Percentiles rank a stretch among this genome's conserved stretches.
Conservation (phyloP, 345 rosid species). For the Aethionema arabicum region DNA sequence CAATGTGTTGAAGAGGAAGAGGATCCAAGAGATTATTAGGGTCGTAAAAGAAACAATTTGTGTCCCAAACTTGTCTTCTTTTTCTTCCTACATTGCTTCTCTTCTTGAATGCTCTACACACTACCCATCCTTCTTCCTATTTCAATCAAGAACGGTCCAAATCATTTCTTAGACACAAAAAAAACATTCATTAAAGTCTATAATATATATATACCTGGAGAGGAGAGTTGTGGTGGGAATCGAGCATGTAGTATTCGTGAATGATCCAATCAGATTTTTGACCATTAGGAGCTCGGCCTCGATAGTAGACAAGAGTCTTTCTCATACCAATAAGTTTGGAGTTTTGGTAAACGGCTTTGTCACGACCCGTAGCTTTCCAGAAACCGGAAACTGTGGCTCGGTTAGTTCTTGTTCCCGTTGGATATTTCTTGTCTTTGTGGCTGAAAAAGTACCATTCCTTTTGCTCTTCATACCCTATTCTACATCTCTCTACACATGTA, state of each 20-base stretch:
- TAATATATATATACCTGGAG: slow-evolving; percentile 65
- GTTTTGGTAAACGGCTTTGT: slow-evolving; percentile 85
- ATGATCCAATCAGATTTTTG: slow-evolving; percentile 95
- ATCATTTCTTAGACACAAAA: no score
- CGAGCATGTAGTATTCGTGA: slow-evolving; percentile 88
- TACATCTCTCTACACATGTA: slow-evolving; percentile 60
- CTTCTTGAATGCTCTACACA: slow-evolving; percentile 98
- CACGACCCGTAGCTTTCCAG: slow-evolving; percentile 98
- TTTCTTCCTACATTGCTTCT: slow-evolving; percentile 51
- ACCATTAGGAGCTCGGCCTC: slow-evolving; percentile 97
- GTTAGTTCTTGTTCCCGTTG: slow-evolving; percentile 93
- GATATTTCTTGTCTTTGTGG: slow-evolving; percentile 96
- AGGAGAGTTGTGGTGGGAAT: slow-evolving; percentile 78
- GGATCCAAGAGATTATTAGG: slow-evolving; percentile 26
- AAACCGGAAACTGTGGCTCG: slow-evolving; percentile 95
- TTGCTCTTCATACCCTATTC: slow-evolving; percentile 91
- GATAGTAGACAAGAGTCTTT: slow-evolving; percentile 94
- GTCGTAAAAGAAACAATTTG: slow-evolving; percentile 49
- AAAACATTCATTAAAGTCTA: background rate
- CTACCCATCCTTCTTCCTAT: slow-evolving; percentile 99
- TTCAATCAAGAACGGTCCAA: slow-evolving; percentile 2
- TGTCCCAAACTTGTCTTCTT: slow-evolving; percentile 63
- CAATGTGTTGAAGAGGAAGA: background rate
- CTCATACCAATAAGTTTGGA: slow-evolving; percentile 91
- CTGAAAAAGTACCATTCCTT: slow-evolving; percentile 99